A percentile compares a stretch with the other conserved stretches of the same genome.
Evolutionary conservation across 2,329 filamentous ascomycete genomes (phyloP).

Genomic region (Penicillium expansum): DNA sequence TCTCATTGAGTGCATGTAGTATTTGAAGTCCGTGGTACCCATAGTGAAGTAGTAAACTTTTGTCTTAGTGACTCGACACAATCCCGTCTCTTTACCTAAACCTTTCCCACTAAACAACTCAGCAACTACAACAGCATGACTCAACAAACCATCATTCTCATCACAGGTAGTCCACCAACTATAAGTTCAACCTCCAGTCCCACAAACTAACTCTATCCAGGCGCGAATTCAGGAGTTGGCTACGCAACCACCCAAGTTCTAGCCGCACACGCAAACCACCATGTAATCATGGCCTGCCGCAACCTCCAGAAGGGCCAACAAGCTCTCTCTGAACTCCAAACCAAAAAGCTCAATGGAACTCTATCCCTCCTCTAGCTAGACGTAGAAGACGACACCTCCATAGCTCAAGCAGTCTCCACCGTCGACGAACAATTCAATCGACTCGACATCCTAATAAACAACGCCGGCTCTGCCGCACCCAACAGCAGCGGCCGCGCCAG

Average conservation of each 20-base stretch:
- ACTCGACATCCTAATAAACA: conserved; percentile 18
- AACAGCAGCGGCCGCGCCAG: conserved; percentile 6
- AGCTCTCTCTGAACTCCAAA: conserved; percentile 11
- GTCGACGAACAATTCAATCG: conserved; percentile 16
- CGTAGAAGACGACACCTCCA: conserved; percentile 33
- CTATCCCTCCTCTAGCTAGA: conserved; percentile 38
- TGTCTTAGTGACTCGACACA: too few relatives aligned
- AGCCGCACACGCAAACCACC: conserved; percentile 11
- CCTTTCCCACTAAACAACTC: too few relatives aligned
- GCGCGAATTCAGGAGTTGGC: conserved; percentile 22
- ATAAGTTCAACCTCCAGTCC: not conserved
- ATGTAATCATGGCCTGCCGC: conserved; percentile 18
- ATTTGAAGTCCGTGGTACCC: not conserved
- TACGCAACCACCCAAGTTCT: conserved; percentile 19
- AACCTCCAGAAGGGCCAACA: conserved; percentile 9
- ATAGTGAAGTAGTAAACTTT: not conserved
- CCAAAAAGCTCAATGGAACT: conserved; percentile 23
- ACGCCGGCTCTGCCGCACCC: conserved; percentile 10
- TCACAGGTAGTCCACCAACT: conserved; percentile 3
- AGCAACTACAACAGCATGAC: not conserved
- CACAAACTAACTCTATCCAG: conserved; percentile 4
- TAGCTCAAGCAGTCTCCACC: conserved; percentile 15
- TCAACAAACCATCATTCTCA: conserved; percentile 6
- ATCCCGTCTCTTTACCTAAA: not conserved
- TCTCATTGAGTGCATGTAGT: too few relatives aligned